These are phyloP conservation scores for Naematelia encephala DNA, from an alignment of 768 basidiomycete species.

Conservation along the genomic window DNA sequence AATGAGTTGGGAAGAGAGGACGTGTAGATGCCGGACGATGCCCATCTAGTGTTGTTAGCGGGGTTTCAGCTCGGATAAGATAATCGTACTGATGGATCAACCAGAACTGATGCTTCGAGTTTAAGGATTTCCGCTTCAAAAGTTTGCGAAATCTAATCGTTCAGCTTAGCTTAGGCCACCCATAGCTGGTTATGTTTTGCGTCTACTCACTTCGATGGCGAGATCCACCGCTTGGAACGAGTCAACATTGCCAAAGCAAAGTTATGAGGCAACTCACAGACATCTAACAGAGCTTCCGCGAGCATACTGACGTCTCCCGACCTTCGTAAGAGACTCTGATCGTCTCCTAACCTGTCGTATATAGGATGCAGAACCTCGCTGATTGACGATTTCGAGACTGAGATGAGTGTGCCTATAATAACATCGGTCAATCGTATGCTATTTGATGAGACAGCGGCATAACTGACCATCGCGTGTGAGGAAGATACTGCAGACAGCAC, in stretches of 20 bases:
- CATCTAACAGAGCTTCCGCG: constrained; percentile 46
- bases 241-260: background rate
- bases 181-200: background rate
- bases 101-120: constrained; percentile 48
- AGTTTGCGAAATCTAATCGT: constrained; percentile 39
- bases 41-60: constrained; percentile 38
- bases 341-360: constrained; percentile 44
- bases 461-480: constrained; percentile 48
- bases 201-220: constrained; percentile 35
- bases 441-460: background rate
- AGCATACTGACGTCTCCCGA: constrained; percentile 50
- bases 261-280: constrained; percentile 31
- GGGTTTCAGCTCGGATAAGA: background rate
- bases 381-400: constrained; percentile 29
- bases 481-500: constrained; percentile 45
- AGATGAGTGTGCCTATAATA: constrained; percentile 44
- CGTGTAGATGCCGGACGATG: constrained; percentile 48
- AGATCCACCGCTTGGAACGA: constrained; percentile 39
- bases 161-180: background rate
- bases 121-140: constrained; percentile 50
- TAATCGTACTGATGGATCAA: constrained; percentile 38
- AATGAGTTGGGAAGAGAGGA: constrained; percentile 49
- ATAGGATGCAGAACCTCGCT: constrained; percentile 43
- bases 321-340: constrained; percentile 41
- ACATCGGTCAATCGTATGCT: no score